Conservation (phyloP, 225 moss, liverwort and hornwort genomes). For the Bryum argenteum region DNA sequence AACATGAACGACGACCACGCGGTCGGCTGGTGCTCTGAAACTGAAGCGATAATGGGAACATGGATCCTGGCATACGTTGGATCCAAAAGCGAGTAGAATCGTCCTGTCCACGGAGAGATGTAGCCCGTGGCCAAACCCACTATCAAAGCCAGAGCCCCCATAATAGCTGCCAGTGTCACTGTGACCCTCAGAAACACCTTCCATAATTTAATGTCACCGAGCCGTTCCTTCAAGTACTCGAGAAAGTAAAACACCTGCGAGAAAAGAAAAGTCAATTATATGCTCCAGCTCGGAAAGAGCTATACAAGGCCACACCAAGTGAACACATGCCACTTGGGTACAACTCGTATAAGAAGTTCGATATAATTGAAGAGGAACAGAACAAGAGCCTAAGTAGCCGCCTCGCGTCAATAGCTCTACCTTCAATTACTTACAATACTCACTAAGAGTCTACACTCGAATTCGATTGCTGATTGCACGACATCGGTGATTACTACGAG, state of each 20-base stretch:
- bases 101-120: slow-evolving; percentile 98
- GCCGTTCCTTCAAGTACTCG: slow-evolving; percentile 86
- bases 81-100: slow-evolving; percentile 97
- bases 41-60: slow-evolving; percentile 98
- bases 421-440: background rate
- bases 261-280: background rate
- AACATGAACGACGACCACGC: slow-evolving; percentile 99
- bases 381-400: background rate
- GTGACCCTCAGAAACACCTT: slow-evolving; percentile 83
- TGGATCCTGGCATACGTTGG: slow-evolving; percentile 97
- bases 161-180: slow-evolving; percentile 63
- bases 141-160: slow-evolving; percentile 70
- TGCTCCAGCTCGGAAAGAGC: slow-evolving; percentile 5
- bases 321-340: background rate
- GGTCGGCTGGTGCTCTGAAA: slow-evolving; percentile 98
- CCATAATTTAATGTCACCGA: slow-evolving; percentile 86
- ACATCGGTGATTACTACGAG: slow-evolving; percentile 5
- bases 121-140: slow-evolving; percentile 93
- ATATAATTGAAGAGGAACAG: background rate
- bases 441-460: background rate
- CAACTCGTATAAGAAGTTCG: background rate
- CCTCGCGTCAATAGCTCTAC: background rate
- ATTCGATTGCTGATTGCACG: background rate
- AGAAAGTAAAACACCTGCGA: slow-evolving; percentile 93
- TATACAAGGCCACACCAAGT: background rate